These are phyloP conservation scores for Malbranchea zuffiana DNA, from an alignment of 2,329 filamentous ascomycete genomes.

Conservation along the genomic window DNA sequence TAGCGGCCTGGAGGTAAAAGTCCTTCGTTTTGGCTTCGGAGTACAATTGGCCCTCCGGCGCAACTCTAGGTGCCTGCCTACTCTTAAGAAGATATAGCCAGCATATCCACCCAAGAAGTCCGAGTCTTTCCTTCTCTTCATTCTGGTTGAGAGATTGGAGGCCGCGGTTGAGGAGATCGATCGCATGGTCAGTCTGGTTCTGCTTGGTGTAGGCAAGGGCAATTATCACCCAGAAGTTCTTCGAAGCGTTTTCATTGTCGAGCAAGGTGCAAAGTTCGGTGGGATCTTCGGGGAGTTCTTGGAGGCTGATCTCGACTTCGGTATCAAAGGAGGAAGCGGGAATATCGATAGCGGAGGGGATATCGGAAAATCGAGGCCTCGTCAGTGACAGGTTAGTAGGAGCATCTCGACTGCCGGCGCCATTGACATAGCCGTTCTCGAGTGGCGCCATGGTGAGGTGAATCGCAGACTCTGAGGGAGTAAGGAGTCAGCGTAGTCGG, in stretches of 20 bases:
- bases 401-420: conserved; percentile 23
- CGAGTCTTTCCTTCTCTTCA: conserved; percentile 70
- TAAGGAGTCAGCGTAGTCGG: background rate
- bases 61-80: conserved; percentile 61
- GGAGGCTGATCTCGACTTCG: conserved; percentile 83
- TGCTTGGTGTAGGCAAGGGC: conserved; percentile 94
- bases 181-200: conserved; percentile 75
- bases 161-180: conserved; percentile 61
- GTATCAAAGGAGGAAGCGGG: conserved; percentile 51
- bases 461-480: conserved; percentile 1
- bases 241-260: conserved; percentile 84
- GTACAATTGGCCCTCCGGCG: conserved; percentile 51
- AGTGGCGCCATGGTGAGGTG: conserved; percentile 40
- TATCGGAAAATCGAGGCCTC: conserved; percentile 47
- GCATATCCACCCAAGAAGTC: conserved; percentile 71
- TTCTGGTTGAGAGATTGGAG: conserved; percentile 58
- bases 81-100: conserved; percentile 90
- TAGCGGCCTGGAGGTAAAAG: conserved; percentile 81
- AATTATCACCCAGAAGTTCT: conserved; percentile 96
- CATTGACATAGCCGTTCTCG: conserved; percentile 41
- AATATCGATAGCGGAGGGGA: conserved; percentile 53
- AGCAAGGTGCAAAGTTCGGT: conserved; percentile 90
- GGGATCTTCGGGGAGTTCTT: conserved; percentile 82
- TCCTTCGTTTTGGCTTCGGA: conserved; percentile 84
- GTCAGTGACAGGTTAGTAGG: conserved; percentile 24